These are phyloP conservation scores for Ammopiptanthus mongolicus DNA, from an alignment of 306 rosid species.

Conservation along the genomic window DNA sequence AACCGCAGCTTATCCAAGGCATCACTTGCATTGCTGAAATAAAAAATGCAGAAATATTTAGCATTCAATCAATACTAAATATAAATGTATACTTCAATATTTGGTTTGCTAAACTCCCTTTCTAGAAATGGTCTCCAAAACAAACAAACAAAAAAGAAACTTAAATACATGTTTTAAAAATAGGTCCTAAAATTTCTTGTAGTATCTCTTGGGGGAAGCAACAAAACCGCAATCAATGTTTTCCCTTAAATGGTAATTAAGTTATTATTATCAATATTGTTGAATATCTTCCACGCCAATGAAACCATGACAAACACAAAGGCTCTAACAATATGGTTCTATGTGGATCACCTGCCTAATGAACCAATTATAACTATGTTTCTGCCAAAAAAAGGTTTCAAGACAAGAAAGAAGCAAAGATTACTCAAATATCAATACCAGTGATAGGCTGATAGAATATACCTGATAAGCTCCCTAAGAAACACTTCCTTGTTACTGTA, in stretches of 20 bases:
- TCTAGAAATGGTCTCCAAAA: background rate
- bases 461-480: constrained; percentile 97
- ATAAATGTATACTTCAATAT: background rate
- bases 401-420: background rate
- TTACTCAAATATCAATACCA: background rate
- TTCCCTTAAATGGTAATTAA: background rate
- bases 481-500: constrained; percentile 97
- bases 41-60: background rate
- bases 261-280: background rate
- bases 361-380: background rate
- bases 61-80: background rate
- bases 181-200: background rate
- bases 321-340: background rate
- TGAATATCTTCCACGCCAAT: background rate
- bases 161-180: background rate
- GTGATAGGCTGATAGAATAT: background rate
- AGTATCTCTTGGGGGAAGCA: background rate
- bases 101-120: background rate
- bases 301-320: background rate
- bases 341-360: background rate
- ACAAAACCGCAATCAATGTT: background rate
- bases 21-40: constrained; percentile 90
- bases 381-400: background rate
- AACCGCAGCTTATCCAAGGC: constrained; percentile 96
- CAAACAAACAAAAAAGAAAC: background rate